Conservation (phyloP, 179 eudicot species). For the Beta corolliflora region DNA sequence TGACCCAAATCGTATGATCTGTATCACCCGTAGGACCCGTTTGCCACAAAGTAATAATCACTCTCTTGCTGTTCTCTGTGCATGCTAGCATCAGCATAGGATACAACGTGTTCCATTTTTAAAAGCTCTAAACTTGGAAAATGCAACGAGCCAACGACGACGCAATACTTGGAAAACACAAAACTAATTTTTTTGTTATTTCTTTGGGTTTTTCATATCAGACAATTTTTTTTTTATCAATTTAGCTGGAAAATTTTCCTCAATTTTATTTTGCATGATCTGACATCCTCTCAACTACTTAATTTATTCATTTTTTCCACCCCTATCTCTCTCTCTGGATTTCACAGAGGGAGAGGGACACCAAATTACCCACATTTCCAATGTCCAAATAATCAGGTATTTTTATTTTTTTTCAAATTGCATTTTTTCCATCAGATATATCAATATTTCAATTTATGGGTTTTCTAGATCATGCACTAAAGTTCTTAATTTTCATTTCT, state of each 20-base stretch:
- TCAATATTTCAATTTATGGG: neutral
- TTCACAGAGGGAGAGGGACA: neutral
- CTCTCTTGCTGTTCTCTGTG: no score
- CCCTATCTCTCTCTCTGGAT: slow-evolving; percentile 7
- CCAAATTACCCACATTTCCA: no score
- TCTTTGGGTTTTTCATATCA: neutral
- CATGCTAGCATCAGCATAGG: no score
- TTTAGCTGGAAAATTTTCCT: neutral
- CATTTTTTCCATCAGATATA: neutral
- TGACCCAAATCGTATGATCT: no score
- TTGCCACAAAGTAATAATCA: no score
- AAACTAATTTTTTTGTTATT: neutral
- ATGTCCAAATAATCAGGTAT: neutral
- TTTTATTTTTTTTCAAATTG: neutral
- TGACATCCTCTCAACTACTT: neutral
- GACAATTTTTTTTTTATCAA: neutral
- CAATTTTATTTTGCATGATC: neutral
- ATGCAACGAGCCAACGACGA: neutral
- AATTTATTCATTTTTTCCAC: neutral
- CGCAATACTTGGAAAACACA: neutral
- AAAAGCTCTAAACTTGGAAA: no score
- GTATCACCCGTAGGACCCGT: no score
- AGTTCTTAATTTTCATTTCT: neutral
- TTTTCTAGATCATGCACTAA: neutral
- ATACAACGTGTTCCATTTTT: no score